Base-by-base conservation (phyloP, 805 yeast genomes). In the Tetrapisispora nanseiensis region DNA sequence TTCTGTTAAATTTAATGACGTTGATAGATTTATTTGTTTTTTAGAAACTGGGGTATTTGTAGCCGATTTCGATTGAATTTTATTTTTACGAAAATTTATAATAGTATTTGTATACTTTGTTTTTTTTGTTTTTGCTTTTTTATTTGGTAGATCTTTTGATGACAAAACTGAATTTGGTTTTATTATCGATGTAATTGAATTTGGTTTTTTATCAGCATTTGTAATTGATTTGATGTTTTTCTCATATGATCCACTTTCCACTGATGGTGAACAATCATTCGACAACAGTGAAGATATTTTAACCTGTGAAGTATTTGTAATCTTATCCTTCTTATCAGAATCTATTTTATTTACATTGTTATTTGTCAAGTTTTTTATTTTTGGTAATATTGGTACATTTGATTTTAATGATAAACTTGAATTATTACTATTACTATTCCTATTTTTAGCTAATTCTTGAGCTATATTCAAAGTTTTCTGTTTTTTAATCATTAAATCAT, bases 371-470 rank as follows among this genome's bases (percentile, higher is more conserved):
- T 35, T 7, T 2, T 30, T 31, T 21, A 28, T 30, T 10, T 49
- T 35, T 5, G 50, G 51, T 2, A 57, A 48, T 3, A 44, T 43
- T 6, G 52, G 41, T 12, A 43, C n/a, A 18, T 5, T 33, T 13
- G 37, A 33, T 22, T 33, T 33, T 11, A 33, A 8, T 13, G 13
- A n/a, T 13, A 33, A 10, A 22, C 19, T 33, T 13, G 36, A 33
- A 15, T 33, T 33, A 21, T 20, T 33, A 9, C 13, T 20, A 22
- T 33, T 33, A 12, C 42, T 42, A 21, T 56, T 59, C 44, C 65
- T 52, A 40, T 60, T 60, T 34, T 51, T 55, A 6, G 65, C 65
- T 33, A 60, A 35, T 43, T 60, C 61, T 38, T 57, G 51, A 3
- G 65, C 65, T 21, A 60, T 60, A 38, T 55, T 59, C 6, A 59